phyloP scores from a whole-genome alignment of 2,329 filamentous ascomycete genomes.

The Nemania bipapillata region DNA sequence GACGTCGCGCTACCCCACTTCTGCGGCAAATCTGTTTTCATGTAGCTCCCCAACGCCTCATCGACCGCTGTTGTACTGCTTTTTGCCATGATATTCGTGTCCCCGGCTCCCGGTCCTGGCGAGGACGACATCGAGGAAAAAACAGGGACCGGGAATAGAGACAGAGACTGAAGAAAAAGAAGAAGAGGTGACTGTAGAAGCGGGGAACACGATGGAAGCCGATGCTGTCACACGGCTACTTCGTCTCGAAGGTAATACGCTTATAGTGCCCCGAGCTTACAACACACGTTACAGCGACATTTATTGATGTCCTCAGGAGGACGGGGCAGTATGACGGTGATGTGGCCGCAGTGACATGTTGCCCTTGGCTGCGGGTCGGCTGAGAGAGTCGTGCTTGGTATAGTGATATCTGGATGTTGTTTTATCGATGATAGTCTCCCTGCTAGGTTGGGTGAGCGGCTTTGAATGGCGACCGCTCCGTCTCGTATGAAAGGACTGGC shows the following conservation, averaged over 20 bases:
- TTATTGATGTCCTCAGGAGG: slow-evolving; percentile 38
- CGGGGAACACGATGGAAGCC: not conserved
- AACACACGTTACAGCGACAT: slow-evolving; percentile 43
- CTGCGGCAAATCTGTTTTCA: not conserved
- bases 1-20: slow-evolving; percentile 16
- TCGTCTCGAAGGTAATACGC: slow-evolving; percentile 38
- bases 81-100: not conserved
- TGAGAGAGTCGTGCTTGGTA: slow-evolving; percentile 1
- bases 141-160: too few relatives aligned
- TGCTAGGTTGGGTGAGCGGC: not conserved
- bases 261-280: slow-evolving; percentile 42
- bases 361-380: not conserved
- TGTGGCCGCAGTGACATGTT: slow-evolving; percentile 42
- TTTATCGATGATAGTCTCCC: not conserved
- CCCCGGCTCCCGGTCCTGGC: not conserved
- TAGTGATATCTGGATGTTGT: not conserved
- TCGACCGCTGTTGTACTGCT: not conserved
- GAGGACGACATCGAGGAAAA: not conserved
- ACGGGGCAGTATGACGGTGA: slow-evolving; percentile 34
- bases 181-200: not conserved
- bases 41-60: slow-evolving; percentile 14
- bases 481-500: not conserved
- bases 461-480: not conserved
- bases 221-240: slow-evolving; percentile 13
- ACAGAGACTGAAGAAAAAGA: too few relatives aligned